Conservation (phyloP, 805 yeast genomes). For the Nakazawaea ambrosiae region DNA sequence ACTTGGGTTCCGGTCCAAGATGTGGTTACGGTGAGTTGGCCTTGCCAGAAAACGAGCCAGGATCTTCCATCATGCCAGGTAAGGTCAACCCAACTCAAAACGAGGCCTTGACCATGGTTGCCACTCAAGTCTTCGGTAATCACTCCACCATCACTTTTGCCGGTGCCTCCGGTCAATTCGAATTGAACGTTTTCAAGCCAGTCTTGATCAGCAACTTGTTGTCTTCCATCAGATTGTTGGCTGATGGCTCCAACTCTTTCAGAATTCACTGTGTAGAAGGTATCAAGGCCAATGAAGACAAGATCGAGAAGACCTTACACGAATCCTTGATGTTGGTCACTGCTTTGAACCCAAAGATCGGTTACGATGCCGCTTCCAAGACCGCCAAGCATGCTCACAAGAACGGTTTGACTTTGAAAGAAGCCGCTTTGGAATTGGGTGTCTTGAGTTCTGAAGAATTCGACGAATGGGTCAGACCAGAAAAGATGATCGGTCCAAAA, state of each 20-base stretch:
- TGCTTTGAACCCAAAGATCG: conserved; percentile 97
- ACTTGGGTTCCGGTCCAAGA: conserved; percentile 98
- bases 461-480: conserved; percentile 96
- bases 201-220: conserved; percentile 88
- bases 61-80: conserved; percentile 99
- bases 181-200: conserved; percentile 97
- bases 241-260: conserved; percentile 87
- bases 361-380: conserved; percentile 95
- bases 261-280: conserved; percentile 94
- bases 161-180: conserved; percentile 98
- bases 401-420: conserved; percentile 93
- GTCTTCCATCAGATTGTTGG: conserved; percentile 78
- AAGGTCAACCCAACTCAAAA: conserved; percentile 99
- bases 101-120: conserved; percentile 98
- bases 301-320: conserved; percentile 80
- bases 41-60: conserved; percentile 98
- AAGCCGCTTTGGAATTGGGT: conserved; percentile 87
- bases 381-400: conserved; percentile 98
- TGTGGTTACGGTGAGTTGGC: conserved; percentile 97
- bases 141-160: conserved; percentile 91
- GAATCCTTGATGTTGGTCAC: conserved; percentile 98
- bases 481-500: conserved; percentile 95
- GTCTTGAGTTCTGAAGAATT: conserved; percentile 81
- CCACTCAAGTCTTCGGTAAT: conserved; percentile 97
- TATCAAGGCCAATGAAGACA: conserved; percentile 79